Conservation (phyloP, 202 grass and related monocot genomes). For the Brachypodium distachyon region DNA sequence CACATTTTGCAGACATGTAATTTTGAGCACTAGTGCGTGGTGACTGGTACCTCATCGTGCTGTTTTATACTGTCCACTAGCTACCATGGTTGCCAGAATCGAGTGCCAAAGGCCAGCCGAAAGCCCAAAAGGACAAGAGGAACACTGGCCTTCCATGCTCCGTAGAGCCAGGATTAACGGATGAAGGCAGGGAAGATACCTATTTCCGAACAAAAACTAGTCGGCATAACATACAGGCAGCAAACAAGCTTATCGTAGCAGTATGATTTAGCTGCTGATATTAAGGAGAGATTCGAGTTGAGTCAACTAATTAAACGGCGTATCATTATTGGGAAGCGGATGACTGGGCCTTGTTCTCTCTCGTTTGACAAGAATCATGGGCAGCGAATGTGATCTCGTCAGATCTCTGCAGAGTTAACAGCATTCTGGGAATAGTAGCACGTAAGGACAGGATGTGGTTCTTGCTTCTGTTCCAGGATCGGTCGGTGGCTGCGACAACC, state of each 20-base stretch:
- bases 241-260: neutral
- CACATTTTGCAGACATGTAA: conserved; percentile 8
- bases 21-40: neutral
- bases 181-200: neutral
- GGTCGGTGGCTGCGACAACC: neutral
- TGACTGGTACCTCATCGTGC: neutral
- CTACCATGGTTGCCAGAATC: neutral
- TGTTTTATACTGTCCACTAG: neutral
- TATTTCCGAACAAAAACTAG: neutral
- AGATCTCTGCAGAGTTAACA: conserved; percentile 2
- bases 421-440: neutral
- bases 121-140: neutral
- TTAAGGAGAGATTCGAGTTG: neutral
- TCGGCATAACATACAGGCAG: neutral
- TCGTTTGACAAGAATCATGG: neutral
- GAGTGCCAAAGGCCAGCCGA: conserved; percentile 5
- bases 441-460: neutral
- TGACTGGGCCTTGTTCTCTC: neutral
- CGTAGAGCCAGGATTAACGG: conserved; percentile 22
- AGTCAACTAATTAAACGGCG: conserved; percentile 1
- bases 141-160: neutral
- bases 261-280: neutral
- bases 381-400: neutral
- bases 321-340: neutral
- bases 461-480: neutral